Conservation (phyloP, 129 eudicot genomes). For the Arctium lappa region DNA sequence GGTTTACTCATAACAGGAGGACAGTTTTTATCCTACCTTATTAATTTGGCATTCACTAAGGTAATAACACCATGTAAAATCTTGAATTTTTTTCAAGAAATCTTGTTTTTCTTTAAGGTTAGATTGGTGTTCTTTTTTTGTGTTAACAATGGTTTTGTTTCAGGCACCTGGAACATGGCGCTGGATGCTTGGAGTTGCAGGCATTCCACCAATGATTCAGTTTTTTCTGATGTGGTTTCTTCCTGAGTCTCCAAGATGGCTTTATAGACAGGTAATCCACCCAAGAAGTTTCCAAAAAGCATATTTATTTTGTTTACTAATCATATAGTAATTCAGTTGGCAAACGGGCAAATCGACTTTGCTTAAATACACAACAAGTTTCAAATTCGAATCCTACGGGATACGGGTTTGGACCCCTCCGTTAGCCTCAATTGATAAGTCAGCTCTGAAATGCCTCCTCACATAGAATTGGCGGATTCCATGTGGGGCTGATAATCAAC, state of each 20-base stretch:
- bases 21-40: constrained; percentile 56
- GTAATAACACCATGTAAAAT: constrained; percentile 9
- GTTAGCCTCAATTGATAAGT: too few species aligned
- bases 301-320: too few species aligned
- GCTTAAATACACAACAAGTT: too few species aligned
- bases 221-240: constrained; percentile 57
- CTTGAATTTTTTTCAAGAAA: neutral
- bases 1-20: constrained; percentile 62
- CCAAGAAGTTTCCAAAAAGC: neutral
- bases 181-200: constrained; percentile 88
- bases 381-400: neutral
- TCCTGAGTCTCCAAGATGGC: constrained; percentile 89
- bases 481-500: too few species aligned
- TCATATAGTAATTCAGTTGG: too few species aligned
- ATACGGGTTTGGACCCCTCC: too few species aligned
- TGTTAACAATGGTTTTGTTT: neutral
- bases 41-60: constrained; percentile 56
- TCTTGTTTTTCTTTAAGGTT: neutral
- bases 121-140: neutral
- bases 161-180: constrained; percentile 71
- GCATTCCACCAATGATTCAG: constrained; percentile 59
- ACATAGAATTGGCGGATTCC: too few species aligned
- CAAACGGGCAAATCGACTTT: too few species aligned
- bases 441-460: too few species aligned
- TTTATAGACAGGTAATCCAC: constrained; percentile 52